A percentile compares a stretch with the other conserved stretches of the same genome.
These are phyloP conservation scores for Nakazawaea ernobii DNA, from an alignment of 805 yeast genomes.

Conservation along the genomic window DNA sequence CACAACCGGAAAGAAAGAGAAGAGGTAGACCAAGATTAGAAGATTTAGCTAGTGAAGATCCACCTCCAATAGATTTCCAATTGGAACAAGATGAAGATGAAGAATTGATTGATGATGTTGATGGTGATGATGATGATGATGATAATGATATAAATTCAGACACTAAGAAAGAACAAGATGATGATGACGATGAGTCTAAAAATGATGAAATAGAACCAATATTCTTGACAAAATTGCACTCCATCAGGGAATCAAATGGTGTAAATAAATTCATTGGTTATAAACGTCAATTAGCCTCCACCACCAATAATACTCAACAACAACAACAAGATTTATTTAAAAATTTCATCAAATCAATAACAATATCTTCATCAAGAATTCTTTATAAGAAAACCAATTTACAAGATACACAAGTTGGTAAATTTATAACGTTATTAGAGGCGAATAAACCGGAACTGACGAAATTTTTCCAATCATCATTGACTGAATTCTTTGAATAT, in stretches of 20 bases:
- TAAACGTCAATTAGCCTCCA: neutral
- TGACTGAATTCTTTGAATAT: slow-evolving; percentile 1
- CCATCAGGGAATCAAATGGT: neutral
- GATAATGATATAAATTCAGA: too few relatives aligned
- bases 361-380: slow-evolving; percentile 2
- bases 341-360: slow-evolving; percentile 6
- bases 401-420: slow-evolving; percentile 4
- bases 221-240: neutral
- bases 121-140: slow-evolving; percentile 10
- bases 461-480: slow-evolving; percentile 5
- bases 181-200: neutral
- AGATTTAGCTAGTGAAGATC: slow-evolving; percentile 11
- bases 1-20: slow-evolving; percentile 20
- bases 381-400: slow-evolving; percentile 3
- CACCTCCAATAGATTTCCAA: slow-evolving; percentile 14
- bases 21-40: slow-evolving; percentile 20
- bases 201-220: neutral
- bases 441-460: neutral
- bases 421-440: slow-evolving; percentile 1
- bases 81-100: slow-evolving; percentile 11
- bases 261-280: slow-evolving; percentile 5
- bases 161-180: neutral
- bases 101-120: neutral
- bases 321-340: neutral
- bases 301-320: neutral